Conservation (phyloP, 345 rosid species). For the Sapria himalayana region DNA sequence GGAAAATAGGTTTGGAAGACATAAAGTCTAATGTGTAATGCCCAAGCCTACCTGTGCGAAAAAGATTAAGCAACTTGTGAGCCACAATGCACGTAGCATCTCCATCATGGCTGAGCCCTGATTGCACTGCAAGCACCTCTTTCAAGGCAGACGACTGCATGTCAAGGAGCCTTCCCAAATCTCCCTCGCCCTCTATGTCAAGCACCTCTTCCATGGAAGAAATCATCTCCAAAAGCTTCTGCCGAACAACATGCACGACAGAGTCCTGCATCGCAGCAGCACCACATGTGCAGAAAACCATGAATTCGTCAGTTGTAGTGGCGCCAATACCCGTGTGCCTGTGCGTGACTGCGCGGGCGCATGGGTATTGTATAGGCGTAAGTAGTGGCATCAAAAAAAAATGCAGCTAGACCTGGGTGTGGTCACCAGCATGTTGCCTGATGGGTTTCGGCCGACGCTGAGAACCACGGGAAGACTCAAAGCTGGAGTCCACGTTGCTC, state of each 20-base stretch:
- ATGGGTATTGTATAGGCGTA: too few species aligned
- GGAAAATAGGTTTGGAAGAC: constrained; percentile 12
- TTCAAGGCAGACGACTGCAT: constrained; percentile 20
- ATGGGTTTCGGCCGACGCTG: constrained; percentile 10
- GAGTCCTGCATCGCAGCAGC: constrained; percentile 24
- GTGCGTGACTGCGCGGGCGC: too few species aligned
- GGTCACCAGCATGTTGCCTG: constrained; percentile 41
- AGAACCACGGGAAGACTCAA: constrained; percentile 9
- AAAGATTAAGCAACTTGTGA: constrained; percentile 42
- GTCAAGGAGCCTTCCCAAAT: constrained; percentile 24
- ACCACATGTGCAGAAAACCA: not conserved
- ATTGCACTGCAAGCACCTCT: constrained; percentile 19
- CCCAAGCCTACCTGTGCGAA: constrained; percentile 70
- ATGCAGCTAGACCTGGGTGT: too few species aligned
- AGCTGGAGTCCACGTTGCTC: constrained; percentile 9
- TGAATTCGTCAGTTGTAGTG: not conserved
- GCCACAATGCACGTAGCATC: constrained; percentile 22
- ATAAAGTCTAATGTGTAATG: constrained; percentile 40
- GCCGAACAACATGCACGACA: constrained; percentile 36
- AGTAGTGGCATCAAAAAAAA: too few species aligned
- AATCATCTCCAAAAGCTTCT: constrained; percentile 21
- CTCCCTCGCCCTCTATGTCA: constrained; percentile 15
- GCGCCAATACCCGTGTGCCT: constrained; percentile 19
- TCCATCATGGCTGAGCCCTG: constrained; percentile 17
- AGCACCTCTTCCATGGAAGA: constrained; percentile 18